Base-by-base conservation (phyloP, 352 stramenopile species). In the Pythium periplocum region DNA sequence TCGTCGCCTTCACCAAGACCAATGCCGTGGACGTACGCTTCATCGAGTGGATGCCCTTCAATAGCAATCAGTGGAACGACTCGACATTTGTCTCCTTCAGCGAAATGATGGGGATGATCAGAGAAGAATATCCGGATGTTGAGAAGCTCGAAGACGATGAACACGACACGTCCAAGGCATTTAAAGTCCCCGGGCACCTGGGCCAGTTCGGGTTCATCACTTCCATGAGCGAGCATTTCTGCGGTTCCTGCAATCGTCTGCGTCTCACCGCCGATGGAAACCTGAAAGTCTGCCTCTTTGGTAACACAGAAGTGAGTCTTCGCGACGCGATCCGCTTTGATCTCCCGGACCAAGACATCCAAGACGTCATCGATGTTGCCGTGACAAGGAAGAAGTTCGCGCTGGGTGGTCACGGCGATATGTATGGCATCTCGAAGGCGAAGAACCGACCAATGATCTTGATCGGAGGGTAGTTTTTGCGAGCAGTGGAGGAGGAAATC, bases 31-130 rank as follows among this genome's bases (percentile, higher is more conserved):
- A 98, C 52, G 84, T 99, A 42, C 87, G 97, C 33, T 99, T 99
- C 64, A 99, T 99, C 62, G 97, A 99, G 81, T 99, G 95, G 90
- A 99, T 99, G 97, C 97, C 97, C 9, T 99, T 99, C 58, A 90
- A 98, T 65, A 94, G 94, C 64, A 99, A 99, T 71, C 71, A 80
- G 39, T 99, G 96, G 96, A 91, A 95, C 55, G 79, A 91, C 48
- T 66, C 79, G 45, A 91, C 81, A 41, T 98, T 98, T 63, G 75
- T 99, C 6, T 83, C 87, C 11, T 98, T 97, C 63, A 67, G 78
- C 17, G 92, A 98, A 59, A 98, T 98, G 91, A 71, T 97, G 54
- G 46, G 57, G 7, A 45, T 64, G 6, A 84, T 91, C 35, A 53
- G 63, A 41, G 43, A 57, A 7, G 40, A 61, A 31, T 90, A 85